Evolutionary conservation across 2,329 filamentous ascomycete species (phyloP).

Genomic region (Verticillium nubilum): DNA sequence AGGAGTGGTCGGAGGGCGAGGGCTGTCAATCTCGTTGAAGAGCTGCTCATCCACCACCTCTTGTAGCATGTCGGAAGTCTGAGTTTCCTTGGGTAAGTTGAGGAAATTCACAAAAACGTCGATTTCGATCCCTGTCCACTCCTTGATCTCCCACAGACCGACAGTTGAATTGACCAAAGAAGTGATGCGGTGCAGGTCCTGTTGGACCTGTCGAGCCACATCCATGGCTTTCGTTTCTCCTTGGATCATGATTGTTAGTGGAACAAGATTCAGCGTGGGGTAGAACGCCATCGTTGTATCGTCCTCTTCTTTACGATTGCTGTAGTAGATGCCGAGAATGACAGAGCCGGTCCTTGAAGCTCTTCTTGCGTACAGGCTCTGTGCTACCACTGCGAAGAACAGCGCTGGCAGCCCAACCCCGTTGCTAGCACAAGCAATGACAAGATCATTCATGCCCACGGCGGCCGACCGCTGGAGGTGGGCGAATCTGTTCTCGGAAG

Average conservation of each 20-base stretch:
- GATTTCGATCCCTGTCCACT: conserved; percentile 69
- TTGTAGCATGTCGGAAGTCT: background rate
- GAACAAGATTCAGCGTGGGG: conserved; percentile 76
- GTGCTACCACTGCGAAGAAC: conserved; percentile 68
- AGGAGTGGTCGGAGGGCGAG: too few species aligned
- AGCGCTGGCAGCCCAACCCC: conserved; percentile 68
- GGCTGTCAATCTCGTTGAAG: background rate
- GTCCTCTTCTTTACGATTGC: conserved; percentile 53
- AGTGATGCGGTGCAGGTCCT: conserved; percentile 59
- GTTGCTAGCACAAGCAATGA: conserved; percentile 17
- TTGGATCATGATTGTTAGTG: conserved; percentile 50
- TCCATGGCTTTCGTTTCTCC: conserved; percentile 29
- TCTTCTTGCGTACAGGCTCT: conserved; percentile 13
- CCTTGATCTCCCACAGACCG: conserved; percentile 63
- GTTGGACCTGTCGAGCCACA: conserved; percentile 58
- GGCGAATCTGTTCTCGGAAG: conserved; percentile 9
- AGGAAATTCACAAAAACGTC: conserved; percentile 81
- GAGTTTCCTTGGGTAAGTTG: conserved; percentile 35
- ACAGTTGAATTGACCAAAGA: conserved; percentile 48
- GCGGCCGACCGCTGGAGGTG: conserved; percentile 44
- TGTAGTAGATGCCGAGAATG: conserved; percentile 75
- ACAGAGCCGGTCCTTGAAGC: conserved; percentile 29
- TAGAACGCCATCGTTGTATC: conserved; percentile 39
- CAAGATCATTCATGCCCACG: conserved; percentile 30
- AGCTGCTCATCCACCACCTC: background rate